Base-by-base conservation (phyloP, 306 rosid genomes). In the Casuarina cunninghamiana region DNA sequence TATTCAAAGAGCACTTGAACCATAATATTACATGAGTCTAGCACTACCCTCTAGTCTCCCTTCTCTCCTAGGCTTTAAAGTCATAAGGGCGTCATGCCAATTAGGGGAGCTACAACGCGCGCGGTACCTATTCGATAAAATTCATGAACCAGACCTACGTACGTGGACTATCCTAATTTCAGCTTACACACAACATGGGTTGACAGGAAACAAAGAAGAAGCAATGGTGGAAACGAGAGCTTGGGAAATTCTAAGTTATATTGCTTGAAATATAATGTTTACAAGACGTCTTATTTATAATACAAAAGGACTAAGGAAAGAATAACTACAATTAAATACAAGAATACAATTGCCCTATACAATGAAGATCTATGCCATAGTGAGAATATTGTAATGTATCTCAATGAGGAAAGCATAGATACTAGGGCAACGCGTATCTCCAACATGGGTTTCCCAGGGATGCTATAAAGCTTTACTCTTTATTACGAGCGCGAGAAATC, bases 141-240 rank as follows among this genome's bases (percentile, higher is more conserved):
- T 86, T 86, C 62, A 74, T 55, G 51, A 82, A 69, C 87, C 81
- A 84, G 79, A 88, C 71, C 79, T 85, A 6, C 81, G 41, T 41
- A 81, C 85, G 72, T 86, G 90, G 84, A 81, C 84, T 46, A 13
- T 86, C 37, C 50, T 88, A 16, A 84, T 88, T 15, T 88, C 92
- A 37, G 83, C 84, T 77, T 69, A 82, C 82, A 78, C 87, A 3
- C 21, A 72, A 21, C 26, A 21, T 21, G 26, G 26, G 26, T 21
- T 21, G 26, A 21, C 26, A 21, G 26, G 26, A 21, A 21, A 21
- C 26, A 21, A 21, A 21, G 26, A 21, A 21, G 26, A 21, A 21
- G 26, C 26, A 21, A 21, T 21, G 26, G 26, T 21, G 26, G 26
- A 21, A 21, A 21, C 26, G 26, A 21, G 26, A 21, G 26, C 26